Evolutionary conservation across 1,284 basidiomycete species (phyloP), one percentile per base, ranked within the genome.

Genomic region (Leccinum griseonigrum): DNA sequence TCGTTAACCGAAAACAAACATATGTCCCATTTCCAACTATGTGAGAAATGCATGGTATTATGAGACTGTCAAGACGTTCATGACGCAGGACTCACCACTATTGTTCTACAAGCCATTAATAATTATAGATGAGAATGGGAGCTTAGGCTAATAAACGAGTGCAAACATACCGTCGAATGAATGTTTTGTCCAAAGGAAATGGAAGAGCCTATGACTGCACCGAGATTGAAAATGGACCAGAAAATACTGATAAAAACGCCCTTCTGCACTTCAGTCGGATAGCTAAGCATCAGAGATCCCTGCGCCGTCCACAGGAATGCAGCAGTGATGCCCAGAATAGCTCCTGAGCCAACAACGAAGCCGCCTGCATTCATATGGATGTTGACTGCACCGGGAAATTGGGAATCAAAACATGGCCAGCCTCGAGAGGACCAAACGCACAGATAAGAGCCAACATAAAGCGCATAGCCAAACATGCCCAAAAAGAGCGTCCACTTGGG

Each of bases 201-300:
- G 9, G 83, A 78, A 1, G 82, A 79, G 3, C 88, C 87, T 29
- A 88, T 81, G 6, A 87, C 85, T 16, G 83, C 85, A 13, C 87
- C 85, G 14, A 85, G 72, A 65, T 88, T 88, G 76, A 88, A 88
- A 67, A 88, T 83, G 56, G 79, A 76, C 88, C 88, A 91, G 72
- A 90, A 86, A 58, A 88, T 78, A 54, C 79, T 81, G 66, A 89
- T 86, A 68, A 78, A 83, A 36, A 75, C 71, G 2, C 88, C 86
- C 72, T 89, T 89, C 67, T 85, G 77, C 62, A 77, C 66, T 67
- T 82, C 81, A 60, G 79, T 84, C 0, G 85, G 83, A 68, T 88
- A 88, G 2, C 83, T 78, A 54, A 88, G 76, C 82, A 87, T 88
- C 63, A 87, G 72, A 2, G 83, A 81, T 9, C 86, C 86, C 67